Base-by-base conservation (phyloP, 83 land plant genomes). In the Thuja plicata region DNA sequence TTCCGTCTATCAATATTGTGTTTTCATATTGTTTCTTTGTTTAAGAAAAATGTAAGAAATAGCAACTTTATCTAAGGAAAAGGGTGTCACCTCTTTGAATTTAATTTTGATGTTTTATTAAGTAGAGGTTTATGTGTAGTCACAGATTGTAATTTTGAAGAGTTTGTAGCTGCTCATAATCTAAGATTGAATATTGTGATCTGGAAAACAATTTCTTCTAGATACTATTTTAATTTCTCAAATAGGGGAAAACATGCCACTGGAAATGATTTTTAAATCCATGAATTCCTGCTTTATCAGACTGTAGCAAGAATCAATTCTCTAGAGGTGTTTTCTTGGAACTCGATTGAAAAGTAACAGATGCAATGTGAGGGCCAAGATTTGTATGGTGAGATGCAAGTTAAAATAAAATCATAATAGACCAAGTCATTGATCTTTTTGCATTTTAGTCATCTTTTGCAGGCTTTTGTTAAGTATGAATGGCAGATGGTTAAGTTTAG, bases 71-170 rank as follows among this genome's bases (percentile, higher is more conserved):
- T 84, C 19, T 46, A 30, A 84, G n/a, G 19, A 6, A 48, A 48
- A n/a, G 30, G 37, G 34, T 84, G 57, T 12, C 38, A 84, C 54
- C 78, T 35, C 52, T 30, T 84, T 50, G 0, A 84, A 27, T 48
- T 17, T 34, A 35, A 84, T 50, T 84, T 84, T 84, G 21, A 13
- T 84, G 86, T 84, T 84, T 84, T 35, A 30, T 50, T 50, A n/a
- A 83, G 86, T 30, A 50, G 86, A 84, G 45, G 0, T 84, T 84
- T 84, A 48, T 48, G 54, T 30, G 3, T 30, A 84, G 57, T 30
- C 55, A 50, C 27, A 84, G 48, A 30, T 30, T 13, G 13, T 81
- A 30, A 1, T 3, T 84, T 84, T 84, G 55, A 15, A 48, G 86
- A 24, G 34, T 13, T n/a, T 10, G 30, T 32, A 13, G 11, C n/a